phyloP scores from a whole-genome alignment of 2,329 filamentous ascomycete species.

The Apiospora saccharicola region DNA sequence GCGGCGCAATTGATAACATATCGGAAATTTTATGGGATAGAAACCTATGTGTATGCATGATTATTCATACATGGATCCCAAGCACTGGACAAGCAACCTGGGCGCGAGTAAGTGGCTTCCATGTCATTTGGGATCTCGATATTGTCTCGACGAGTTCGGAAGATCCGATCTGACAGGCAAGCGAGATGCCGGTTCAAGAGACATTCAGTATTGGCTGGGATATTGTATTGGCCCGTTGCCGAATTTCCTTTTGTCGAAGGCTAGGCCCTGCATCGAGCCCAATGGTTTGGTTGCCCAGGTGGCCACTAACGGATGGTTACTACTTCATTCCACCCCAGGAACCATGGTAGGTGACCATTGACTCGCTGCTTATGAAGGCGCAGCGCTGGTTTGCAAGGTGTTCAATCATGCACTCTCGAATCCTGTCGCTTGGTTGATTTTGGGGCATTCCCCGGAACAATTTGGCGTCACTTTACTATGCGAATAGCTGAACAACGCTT shows the following conservation, averaged over 20 bases:
- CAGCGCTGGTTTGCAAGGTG: not conserved
- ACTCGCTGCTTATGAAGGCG: not conserved
- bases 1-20: not conserved
- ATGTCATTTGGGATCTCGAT: not conserved
- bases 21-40: not conserved
- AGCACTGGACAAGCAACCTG: not conserved
- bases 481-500: not conserved
- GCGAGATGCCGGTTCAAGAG: not conserved
- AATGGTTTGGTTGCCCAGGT: not conserved
- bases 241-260: no score
- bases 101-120: not conserved
- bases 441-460: not conserved
- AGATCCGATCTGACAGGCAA: not conserved
- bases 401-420: no score
- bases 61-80: not conserved
- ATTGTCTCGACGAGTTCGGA: not conserved
- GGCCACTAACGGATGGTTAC: no score
- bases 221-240: no score
- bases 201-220: not conserved
- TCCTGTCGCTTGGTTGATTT: not conserved
- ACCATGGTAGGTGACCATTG: not conserved
- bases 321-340: not conserved
- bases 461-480: not conserved
- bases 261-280: no score
- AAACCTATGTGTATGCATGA: slow-evolving; percentile 7